Conservation (phyloP, 106 monocot species). For the Vanilla planifolia region DNA sequence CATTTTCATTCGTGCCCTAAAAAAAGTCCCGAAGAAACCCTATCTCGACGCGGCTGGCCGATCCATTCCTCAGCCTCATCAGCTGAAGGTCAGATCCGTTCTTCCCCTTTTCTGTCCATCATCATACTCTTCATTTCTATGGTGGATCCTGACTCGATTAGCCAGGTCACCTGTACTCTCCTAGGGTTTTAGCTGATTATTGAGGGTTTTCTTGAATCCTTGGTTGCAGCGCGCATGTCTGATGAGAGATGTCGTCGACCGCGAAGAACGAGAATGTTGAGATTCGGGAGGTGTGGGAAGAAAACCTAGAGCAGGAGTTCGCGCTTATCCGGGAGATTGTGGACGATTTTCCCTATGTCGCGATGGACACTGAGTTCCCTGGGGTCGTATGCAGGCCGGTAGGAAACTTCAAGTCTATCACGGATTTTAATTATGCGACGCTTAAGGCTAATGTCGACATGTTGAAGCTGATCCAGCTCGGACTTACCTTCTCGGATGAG, state of each 20-base stretch:
- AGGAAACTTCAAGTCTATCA: constrained; percentile 19
- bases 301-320: constrained; percentile 37
- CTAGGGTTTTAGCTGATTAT: neutral
- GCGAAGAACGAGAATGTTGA: constrained; percentile 15
- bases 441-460: constrained; percentile 49
- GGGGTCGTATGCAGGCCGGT: constrained; percentile 39
- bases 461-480: constrained; percentile 44
- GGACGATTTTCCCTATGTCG: constrained; percentile 32
- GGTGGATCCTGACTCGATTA: neutral
- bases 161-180: neutral
- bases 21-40: neutral
- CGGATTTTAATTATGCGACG: constrained; percentile 36
- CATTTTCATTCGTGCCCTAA: neutral
- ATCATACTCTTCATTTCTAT: no score
- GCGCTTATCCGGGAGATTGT: constrained; percentile 34
- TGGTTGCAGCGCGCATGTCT: neutral
- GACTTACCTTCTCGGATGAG: constrained; percentile 43
- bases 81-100: neutral
- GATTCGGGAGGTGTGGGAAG: constrained; percentile 50
- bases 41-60: neutral
- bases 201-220: constrained; percentile 2
- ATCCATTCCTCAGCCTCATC: neutral
- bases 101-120: neutral
- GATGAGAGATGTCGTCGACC: constrained; percentile 3
- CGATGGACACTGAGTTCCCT: constrained; percentile 23